Evolutionary conservation across 78 protist genomes (phyloP).

Genomic region (Dictyostelium capitatum): DNA sequence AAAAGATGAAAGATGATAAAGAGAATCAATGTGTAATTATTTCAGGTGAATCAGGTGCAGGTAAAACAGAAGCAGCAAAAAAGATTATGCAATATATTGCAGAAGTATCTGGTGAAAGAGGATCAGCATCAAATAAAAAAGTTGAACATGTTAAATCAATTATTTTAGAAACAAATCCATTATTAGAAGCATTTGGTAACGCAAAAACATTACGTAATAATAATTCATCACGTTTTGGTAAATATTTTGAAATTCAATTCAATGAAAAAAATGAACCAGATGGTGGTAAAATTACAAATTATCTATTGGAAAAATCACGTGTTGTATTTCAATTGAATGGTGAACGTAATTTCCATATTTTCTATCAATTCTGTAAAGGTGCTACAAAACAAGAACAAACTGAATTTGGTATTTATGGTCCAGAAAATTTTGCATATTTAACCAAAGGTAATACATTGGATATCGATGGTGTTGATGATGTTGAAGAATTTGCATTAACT

Average conservation of each 20-base stretch:
- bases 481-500: constrained; percentile 52
- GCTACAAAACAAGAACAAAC: constrained; percentile 80
- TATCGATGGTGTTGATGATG: constrained; percentile 76
- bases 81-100: constrained; percentile 84
- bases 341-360: constrained; percentile 97
- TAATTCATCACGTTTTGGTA: constrained; percentile 80
- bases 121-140: constrained; percentile 47
- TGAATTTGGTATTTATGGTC: constrained; percentile 76
- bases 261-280: constrained; percentile 85
- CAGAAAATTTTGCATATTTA: constrained; percentile 86
- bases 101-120: constrained; percentile 65
- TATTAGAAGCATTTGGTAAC: constrained; percentile 94
- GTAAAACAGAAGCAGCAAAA: constrained; percentile 86
- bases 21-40: constrained; percentile 91
- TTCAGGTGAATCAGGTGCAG: constrained; percentile 97
- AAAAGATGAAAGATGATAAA: constrained; percentile 84
- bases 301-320: constrained; percentile 81
- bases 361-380: constrained; percentile 88
- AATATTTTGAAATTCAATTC: constrained; percentile 85
- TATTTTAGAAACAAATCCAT: constrained; percentile 90
- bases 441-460: constrained; percentile 71
- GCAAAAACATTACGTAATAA: constrained; percentile 84
- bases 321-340: constrained; percentile 87
- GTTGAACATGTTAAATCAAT: constrained; percentile 85
- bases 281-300: constrained; percentile 92